Conservation (phyloP, 257 asterid species). For the Perilla frutescens region DNA sequence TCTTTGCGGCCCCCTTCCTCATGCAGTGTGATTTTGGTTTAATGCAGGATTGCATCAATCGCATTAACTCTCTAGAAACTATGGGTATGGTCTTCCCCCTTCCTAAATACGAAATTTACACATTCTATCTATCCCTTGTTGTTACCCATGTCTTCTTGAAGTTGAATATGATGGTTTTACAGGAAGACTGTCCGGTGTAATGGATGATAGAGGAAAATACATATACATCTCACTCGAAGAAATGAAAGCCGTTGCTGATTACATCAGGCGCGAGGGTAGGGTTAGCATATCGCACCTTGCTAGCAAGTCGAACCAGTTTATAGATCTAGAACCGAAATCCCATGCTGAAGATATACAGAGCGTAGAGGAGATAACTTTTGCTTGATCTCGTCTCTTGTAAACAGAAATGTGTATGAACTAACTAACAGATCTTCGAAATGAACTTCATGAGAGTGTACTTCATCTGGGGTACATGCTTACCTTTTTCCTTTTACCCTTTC, state of each 20-base stretch:
- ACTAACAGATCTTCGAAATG: slow-evolving; percentile 1
- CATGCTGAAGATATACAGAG: slow-evolving; percentile 63
- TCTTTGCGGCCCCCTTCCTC: slow-evolving; percentile 24
- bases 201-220: slow-evolving; percentile 98
- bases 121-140: slow-evolving; percentile 3
- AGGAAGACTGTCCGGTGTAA: slow-evolving; percentile 96
- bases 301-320: slow-evolving; percentile 94
- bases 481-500: not conserved
- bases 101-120: slow-evolving; percentile 2
- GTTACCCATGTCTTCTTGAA: too few relatives aligned
- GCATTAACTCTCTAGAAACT: slow-evolving; percentile 74
- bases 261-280: slow-evolving; percentile 89
- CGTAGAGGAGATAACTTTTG: slow-evolving; percentile 63
- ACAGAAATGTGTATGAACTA: not conserved
- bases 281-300: slow-evolving; percentile 97
- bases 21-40: slow-evolving; percentile 24
- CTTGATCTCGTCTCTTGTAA: slow-evolving; percentile 41
- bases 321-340: slow-evolving; percentile 86
- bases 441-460: slow-evolving; percentile 20
- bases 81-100: slow-evolving; percentile 66
- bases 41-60: slow-evolving; percentile 92
- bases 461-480: not conserved
- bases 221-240: slow-evolving; percentile 90
- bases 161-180: slow-evolving; percentile 29
- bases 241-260: slow-evolving; percentile 97